Evolutionary conservation across 306 rosid genomes (phyloP).

Genomic region (Gastrolobium villosum): DNA sequence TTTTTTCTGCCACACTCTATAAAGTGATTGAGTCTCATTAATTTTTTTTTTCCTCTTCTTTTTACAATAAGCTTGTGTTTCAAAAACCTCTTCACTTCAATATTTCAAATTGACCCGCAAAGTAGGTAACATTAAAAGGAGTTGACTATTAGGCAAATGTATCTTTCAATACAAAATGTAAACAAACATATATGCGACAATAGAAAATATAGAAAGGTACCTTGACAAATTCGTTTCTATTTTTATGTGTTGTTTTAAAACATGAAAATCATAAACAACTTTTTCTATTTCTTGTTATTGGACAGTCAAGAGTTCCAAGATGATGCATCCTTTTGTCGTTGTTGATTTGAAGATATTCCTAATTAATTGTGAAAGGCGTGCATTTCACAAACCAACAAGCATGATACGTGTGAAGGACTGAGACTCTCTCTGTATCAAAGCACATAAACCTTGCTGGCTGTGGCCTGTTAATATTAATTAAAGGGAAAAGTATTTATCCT

Average conservation of each 20-base stretch:
- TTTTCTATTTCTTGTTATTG: neutral
- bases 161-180: conserved; percentile 17
- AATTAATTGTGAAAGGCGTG: neutral
- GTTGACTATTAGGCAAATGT: neutral
- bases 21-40: too few relatives aligned
- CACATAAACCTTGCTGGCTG: neutral
- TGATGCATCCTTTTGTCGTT: neutral
- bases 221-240: neutral
- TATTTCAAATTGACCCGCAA: neutral
- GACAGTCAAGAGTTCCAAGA: neutral
- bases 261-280: neutral
- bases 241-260: neutral
- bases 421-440: too few relatives aligned
- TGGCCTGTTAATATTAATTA: neutral
- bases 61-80: neutral
- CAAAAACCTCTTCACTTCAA: neutral
- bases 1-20: too few relatives aligned
- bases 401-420: too few relatives aligned
- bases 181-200: neutral
- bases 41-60: too few relatives aligned
- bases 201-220: neutral
- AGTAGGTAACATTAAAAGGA: neutral
- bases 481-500: too few relatives aligned
- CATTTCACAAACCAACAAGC: conserved; percentile 4
- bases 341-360: neutral